Percentiles rank a stretch among this genome's conserved stretches.
Conservation (phyloP, 345 rosid species). For the Erysimum cheiranthoides region DNA sequence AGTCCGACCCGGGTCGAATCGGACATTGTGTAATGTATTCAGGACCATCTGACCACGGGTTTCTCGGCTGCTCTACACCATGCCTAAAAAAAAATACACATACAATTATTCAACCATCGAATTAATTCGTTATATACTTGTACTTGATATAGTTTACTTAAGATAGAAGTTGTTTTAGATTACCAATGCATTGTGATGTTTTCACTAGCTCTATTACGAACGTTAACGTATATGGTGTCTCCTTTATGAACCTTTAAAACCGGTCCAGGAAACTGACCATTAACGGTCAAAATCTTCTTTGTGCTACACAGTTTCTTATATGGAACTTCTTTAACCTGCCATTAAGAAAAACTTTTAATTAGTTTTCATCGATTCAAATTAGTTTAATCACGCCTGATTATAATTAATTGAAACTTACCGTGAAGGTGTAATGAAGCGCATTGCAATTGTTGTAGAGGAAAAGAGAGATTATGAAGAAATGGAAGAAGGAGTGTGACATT, state of each 20-base stretch:
- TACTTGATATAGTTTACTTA: background rate
- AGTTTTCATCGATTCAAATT: background rate
- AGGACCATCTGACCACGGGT: conserved; percentile 57
- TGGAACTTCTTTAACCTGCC: conserved; percentile 45
- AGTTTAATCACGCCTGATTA: background rate
- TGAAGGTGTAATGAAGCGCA: conserved; percentile 30
- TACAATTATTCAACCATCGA: background rate
- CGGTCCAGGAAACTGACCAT: conserved; percentile 57
- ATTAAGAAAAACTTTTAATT: background rate
- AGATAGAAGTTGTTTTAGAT: background rate
- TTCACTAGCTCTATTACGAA: conserved; percentile 54
- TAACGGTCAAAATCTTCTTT: conserved; percentile 52
- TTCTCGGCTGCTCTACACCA: conserved; percentile 49
- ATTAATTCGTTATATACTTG: background rate
- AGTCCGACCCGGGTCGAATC: conserved; percentile 45
- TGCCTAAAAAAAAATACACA: conserved; percentile 38
- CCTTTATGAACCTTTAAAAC: conserved; percentile 46
- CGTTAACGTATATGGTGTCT: conserved; percentile 51
- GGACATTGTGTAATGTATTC: conserved; percentile 53
- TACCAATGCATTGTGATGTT: conserved; percentile 65
- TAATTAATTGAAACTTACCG: conserved; percentile 14
- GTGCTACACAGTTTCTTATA: conserved; percentile 51
- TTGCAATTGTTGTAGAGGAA: conserved; percentile 26
- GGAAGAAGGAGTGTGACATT: conserved; percentile 22
- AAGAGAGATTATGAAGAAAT: conserved; percentile 15